Conservation (phyloP, 2,329 filamentous ascomycete genomes). For the Phyllachora maydis region DNA sequence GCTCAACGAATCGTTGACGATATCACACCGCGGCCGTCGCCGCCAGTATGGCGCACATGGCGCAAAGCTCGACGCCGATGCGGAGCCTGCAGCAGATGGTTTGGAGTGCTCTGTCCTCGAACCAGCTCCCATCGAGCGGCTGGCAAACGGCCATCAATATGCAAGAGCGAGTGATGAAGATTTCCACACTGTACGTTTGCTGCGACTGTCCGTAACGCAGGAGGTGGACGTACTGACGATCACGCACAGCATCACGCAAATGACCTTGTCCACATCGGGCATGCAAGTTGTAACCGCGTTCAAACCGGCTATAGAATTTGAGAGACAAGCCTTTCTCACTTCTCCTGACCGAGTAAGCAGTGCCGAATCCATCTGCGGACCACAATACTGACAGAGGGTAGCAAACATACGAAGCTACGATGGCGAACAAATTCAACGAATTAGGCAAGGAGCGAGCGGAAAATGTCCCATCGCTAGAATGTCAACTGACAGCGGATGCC, state of each 20-base stretch:
- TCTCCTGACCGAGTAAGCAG: constrained; percentile 24
- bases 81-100: constrained; percentile 17
- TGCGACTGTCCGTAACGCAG: too few relatives aligned
- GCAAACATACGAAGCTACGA: constrained; percentile 26
- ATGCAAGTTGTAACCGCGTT: too few relatives aligned
- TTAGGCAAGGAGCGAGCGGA: constrained; percentile 27
- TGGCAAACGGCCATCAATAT: constrained; percentile 14
- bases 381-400: constrained; percentile 10
- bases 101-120: constrained; percentile 4
- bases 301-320: constrained; percentile 23
- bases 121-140: constrained; percentile 17
- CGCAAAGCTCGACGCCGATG: constrained; percentile 22
- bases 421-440: constrained; percentile 23
- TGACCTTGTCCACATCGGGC: too few relatives aligned
- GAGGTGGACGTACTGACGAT: too few relatives aligned
- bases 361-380: constrained; percentile 1
- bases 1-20: too few relatives aligned
- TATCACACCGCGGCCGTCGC: constrained; percentile 36
- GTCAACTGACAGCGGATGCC: constrained; percentile 18
- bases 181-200: too few relatives aligned
- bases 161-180: constrained; percentile 12
- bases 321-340: constrained; percentile 23
- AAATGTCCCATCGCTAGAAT: constrained; percentile 26
- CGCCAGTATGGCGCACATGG: constrained; percentile 38
- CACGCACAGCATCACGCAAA: too few relatives aligned